Evolutionary conservation across 768 basidiomycete species (phyloP), one percentile per base, ranked within the genome.

Genomic region (Suillus discolor): DNA sequence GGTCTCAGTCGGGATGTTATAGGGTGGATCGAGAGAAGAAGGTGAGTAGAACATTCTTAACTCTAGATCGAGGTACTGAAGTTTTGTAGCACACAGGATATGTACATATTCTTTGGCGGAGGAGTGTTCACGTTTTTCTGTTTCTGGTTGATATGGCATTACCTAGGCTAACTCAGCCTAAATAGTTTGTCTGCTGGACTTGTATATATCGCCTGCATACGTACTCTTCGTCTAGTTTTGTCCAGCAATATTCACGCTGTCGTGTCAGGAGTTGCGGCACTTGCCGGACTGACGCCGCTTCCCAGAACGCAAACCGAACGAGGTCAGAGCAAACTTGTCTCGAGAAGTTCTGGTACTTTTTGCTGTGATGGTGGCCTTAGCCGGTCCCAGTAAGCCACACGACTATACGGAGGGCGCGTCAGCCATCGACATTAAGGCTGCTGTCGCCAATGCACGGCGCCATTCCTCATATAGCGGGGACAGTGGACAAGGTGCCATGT

Each of bases 21-120:
- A 76, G 90, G 93, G 8, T 99, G 96, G 94, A 96, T 99, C 69
- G 97, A 99, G 74, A 86, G 89, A 68, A 83, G 97, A 77, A 97
- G 94, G 96, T 94, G 67, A 67, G 67, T 11, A 66, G 45, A 65
- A 36, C 20, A 51, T 62, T 44, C 54, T 61, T 18, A 28, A 45
- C 2, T 38, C 47, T 53, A 8, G 34, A 55, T 28, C 28, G 59
- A 6, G 23, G 42, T 72, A 44, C 75, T 73, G 42, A 54, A 42
- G 61, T 55, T 23, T 62, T 31, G 41, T 51, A 97, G 96, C 74
- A 95, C 91, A 51, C 96, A 97, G 75, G 97, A 99, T 74, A 94
- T 91, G 83, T 96, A 94, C 69, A 96, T 99, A 68, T 96, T 99
- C 79, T 75, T 92, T 57, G 90, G 80, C 3, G 97, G 97, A 2